These are phyloP conservation scores for Colletotrichum falcatum DNA, from an alignment of 2,329 filamentous ascomycete genomes.

Conservation along the genomic window DNA sequence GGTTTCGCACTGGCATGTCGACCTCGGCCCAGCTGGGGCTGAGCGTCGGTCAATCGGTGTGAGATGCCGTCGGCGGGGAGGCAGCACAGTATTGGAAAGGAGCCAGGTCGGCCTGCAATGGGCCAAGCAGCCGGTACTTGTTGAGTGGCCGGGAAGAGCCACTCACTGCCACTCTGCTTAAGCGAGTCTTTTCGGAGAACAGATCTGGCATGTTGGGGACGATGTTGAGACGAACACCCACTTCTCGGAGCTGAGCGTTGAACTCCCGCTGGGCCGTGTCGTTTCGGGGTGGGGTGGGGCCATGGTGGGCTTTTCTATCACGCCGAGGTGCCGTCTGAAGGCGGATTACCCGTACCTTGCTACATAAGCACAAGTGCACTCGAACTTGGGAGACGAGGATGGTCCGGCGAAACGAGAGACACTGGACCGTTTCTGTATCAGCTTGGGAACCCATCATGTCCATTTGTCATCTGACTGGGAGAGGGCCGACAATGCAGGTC, in stretches of 20 bases:
- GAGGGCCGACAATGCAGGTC: neutral
- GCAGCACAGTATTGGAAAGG: neutral
- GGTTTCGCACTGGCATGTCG: neutral
- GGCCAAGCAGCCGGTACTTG: neutral
- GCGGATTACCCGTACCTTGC: neutral
- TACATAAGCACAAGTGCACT: neutral
- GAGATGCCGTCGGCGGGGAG: neutral
- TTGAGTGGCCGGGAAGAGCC: neutral
- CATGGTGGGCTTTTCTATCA: neutral
- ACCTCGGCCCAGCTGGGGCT: neutral
- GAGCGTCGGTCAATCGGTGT: neutral
- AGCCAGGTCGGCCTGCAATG: neutral
- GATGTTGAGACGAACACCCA: slow-evolving; percentile 3
- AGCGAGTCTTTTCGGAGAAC: neutral
- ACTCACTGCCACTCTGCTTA: neutral
- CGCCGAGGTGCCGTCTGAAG: neutral
- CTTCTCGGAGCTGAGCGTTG: neutral
- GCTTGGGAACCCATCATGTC: neutral
- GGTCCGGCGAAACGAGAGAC: neutral
- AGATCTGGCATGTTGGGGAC: slow-evolving; percentile 35
- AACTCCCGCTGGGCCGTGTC: neutral
- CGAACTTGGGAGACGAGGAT: neutral
- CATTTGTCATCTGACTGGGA: neutral
- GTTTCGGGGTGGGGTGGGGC: neutral
- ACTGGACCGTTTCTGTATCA: neutral